These are phyloP conservation scores for Calonectria crousiana DNA, from an alignment of 2,329 filamentous ascomycete species.

Conservation along the genomic window DNA sequence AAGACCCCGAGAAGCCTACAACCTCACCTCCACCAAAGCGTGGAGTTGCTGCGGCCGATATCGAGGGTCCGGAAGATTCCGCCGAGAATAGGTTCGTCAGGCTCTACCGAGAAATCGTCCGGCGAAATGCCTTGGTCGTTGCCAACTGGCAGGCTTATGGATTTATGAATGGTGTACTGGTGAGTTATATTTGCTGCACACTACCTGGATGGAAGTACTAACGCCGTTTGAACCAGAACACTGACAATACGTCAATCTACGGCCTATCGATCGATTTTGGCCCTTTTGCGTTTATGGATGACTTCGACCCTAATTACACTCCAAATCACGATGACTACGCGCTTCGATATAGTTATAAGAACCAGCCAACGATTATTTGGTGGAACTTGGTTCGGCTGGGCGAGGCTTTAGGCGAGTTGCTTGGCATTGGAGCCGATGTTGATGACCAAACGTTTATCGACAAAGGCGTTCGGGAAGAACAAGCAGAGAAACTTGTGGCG, in stretches of 20 bases:
- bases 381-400: constrained; percentile 96
- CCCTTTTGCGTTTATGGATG: constrained; percentile 97
- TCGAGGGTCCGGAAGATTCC: constrained; percentile 75
- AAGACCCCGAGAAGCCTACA: constrained; percentile 62
- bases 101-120: constrained; percentile 87
- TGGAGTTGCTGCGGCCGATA: constrained; percentile 66
- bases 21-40: constrained; percentile 58
- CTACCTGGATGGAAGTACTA: constrained; percentile 24
- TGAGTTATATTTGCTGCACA: constrained; percentile 33
- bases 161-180: constrained; percentile 97
- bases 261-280: constrained; percentile 95
- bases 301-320: constrained; percentile 94
- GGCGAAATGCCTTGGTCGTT: constrained; percentile 88
- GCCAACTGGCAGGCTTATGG: constrained; percentile 97
- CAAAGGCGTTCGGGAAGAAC: constrained; percentile 75
- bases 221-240: constrained; percentile 68
- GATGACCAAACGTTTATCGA: constrained; percentile 79
- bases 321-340: constrained; percentile 95
- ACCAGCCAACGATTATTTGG: constrained; percentile 97
- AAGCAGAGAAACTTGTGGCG: constrained; percentile 76
- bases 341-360: constrained; percentile 90
- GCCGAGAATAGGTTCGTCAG: constrained; percentile 89
- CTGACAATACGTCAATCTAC: constrained; percentile 93
- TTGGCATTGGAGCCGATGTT: constrained; percentile 80
- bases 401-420: constrained; percentile 87